Conservation (phyloP, 345 rosid genomes). For the Pistacia atlantica region DNA sequence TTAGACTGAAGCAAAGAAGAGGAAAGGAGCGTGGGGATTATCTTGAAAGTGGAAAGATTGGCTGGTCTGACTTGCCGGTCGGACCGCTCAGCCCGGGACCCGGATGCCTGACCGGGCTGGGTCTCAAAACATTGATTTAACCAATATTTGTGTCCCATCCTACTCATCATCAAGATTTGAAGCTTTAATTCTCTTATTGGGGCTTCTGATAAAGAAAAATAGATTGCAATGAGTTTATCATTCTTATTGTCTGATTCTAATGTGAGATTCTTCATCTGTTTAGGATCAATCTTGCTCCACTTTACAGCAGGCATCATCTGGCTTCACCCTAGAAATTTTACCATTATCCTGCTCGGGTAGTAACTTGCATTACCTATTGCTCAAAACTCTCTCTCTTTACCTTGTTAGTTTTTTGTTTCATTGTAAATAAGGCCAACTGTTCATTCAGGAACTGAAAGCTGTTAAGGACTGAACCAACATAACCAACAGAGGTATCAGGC, state of each 20-base stretch:
- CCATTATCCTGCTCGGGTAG: conserved; percentile 31
- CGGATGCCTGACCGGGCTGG: not conserved
- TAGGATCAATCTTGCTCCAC: conserved; percentile 41
- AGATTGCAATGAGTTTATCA: not conserved
- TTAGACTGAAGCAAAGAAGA: conserved; percentile 12
- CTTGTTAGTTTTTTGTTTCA: not conserved
- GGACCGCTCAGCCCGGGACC: conserved; percentile 17
- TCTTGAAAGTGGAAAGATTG: not conserved
- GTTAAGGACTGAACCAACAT: conserved; percentile 21
- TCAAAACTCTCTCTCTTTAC: not conserved
- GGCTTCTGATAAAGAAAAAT: no score
- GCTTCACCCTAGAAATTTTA: conserved; percentile 22
- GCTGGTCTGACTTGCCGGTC: not conserved
- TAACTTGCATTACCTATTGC: not conserved
- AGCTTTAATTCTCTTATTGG: not conserved
- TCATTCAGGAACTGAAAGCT: conserved; percentile 32
- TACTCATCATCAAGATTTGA: not conserved
- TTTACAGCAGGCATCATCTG: conserved; percentile 22
- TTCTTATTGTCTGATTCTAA: conserved; percentile 6
- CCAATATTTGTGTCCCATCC: not conserved
- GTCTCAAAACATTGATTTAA: no score
- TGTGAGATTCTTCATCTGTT: conserved; percentile 11
- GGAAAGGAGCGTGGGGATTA: no score
- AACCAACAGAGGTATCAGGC: conserved; percentile 7
- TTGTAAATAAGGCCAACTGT: conserved; percentile 5